A percentile compares a stretch with the other conserved stretches of the same genome.
These are phyloP conservation scores for Aureobasidium leucospermi DNA, from an alignment of 2,329 filamentous ascomycete genomes.

Conservation along the genomic window DNA sequence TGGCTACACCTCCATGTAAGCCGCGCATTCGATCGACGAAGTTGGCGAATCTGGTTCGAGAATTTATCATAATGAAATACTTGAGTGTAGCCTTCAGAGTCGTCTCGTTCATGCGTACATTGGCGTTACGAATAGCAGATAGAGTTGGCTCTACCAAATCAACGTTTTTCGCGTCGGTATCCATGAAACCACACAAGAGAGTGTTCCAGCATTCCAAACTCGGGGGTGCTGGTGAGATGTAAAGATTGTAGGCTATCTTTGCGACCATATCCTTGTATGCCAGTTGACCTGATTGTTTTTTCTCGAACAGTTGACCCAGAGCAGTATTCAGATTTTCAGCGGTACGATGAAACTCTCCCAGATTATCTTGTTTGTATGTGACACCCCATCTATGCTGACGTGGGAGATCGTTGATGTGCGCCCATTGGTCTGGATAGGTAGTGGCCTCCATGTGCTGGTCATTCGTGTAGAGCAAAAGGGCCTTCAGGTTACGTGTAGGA, in stretches of 20 bases:
- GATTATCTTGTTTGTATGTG: slow-evolving; percentile 32
- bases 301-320: slow-evolving; percentile 21
- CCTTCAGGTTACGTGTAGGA: not conserved
- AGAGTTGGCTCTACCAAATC: slow-evolving; percentile 20
- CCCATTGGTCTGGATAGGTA: not conserved
- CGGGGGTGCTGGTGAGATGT: slow-evolving; percentile 53
- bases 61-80: slow-evolving; percentile 29
- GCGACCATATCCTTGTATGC: slow-evolving; percentile 21
- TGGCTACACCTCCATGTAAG: slow-evolving; percentile 30
- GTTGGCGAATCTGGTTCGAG: slow-evolving; percentile 28
- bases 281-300: slow-evolving; percentile 17
- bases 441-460: not conserved
- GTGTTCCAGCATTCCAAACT: slow-evolving; percentile 64
- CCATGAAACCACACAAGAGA: slow-evolving; percentile 58
- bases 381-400: not conserved
- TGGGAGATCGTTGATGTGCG: not conserved
- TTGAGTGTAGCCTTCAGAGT: slow-evolving; percentile 35
- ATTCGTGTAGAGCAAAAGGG: slow-evolving; percentile 2
- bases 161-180: slow-evolving; percentile 9
- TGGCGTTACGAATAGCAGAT: slow-evolving; percentile 24
- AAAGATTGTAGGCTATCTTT: slow-evolving; percentile 56
- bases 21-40: slow-evolving; percentile 39
- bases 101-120: slow-evolving; percentile 40
- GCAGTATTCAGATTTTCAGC: slow-evolving; percentile 21
- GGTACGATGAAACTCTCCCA: slow-evolving; percentile 28